phyloP scores from a whole-genome alignment of 2,329 filamentous ascomycete species.

The Cladosporium sp. region DNA sequence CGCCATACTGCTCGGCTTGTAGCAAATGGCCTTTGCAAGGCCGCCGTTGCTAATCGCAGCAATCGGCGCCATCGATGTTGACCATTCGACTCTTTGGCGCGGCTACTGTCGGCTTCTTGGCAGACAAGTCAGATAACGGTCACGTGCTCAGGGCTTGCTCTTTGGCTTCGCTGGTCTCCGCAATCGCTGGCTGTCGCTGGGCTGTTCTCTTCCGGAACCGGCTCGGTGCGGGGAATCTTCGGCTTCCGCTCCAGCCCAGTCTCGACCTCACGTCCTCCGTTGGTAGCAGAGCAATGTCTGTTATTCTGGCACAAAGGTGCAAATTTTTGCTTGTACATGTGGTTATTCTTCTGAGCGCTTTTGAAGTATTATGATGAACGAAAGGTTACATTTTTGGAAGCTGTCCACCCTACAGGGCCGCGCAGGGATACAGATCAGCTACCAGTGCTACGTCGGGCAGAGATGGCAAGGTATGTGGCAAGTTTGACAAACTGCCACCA shows the following conservation, averaged over 20 bases:
- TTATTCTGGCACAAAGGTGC: constrained; percentile 5
- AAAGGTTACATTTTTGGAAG: not conserved
- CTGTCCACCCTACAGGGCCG: not conserved
- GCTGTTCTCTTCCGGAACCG: constrained; percentile 2
- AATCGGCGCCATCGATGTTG: constrained; percentile 4
- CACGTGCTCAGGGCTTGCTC: no score
- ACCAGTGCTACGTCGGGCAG: not conserved
- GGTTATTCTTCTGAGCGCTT: not conserved
- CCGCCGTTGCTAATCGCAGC: constrained; percentile 12
- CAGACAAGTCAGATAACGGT: not conserved
- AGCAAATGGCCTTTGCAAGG: constrained; percentile 6
- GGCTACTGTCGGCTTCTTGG: constrained; percentile 13
- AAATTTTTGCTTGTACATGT: not conserved
- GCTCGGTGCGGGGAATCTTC: constrained; percentile 1
- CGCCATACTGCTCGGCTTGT: constrained; percentile 8
- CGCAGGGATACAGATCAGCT: not conserved
- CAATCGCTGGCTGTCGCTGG: not conserved
- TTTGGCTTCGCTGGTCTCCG: no score
- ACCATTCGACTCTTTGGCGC: constrained; percentile 1
- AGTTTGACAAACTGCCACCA: no score
- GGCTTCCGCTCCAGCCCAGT: not conserved
- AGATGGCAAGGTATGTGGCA: no score
- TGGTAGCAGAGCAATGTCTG: not conserved
- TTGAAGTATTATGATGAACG: not conserved
- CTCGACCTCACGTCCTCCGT: constrained; percentile 3